A percentile compares a stretch with the other conserved stretches of the same genome.
These are phyloP conservation scores for Myriosclerotinia curreyana DNA, from an alignment of 2,329 filamentous ascomycete genomes.

Conservation along the genomic window DNA sequence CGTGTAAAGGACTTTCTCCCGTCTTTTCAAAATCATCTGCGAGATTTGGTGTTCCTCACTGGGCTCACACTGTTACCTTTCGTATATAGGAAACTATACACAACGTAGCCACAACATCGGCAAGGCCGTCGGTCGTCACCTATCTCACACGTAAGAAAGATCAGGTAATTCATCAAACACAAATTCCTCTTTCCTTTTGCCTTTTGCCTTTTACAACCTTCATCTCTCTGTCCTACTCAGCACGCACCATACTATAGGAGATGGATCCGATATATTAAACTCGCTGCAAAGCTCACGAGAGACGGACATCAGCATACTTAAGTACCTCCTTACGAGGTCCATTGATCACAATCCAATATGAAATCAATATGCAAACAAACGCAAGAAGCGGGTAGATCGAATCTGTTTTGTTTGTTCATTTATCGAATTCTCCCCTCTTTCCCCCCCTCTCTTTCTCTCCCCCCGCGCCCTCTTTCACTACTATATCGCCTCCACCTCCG, in stretches of 20 bases:
- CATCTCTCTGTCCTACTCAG: neutral
- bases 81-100: constrained; percentile 11
- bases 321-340: constrained; percentile 1
- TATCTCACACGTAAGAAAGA: constrained; percentile 11
- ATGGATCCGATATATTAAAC: constrained; percentile 19
- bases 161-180: constrained; percentile 11
- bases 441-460: neutral
- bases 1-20: constrained; percentile 3
- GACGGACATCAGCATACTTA: constrained; percentile 19
- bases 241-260: constrained; percentile 11
- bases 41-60: constrained; percentile 19
- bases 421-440: neutral
- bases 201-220: neutral
- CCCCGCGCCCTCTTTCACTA: too few species aligned
- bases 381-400: constrained; percentile 1
- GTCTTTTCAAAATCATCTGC: constrained; percentile 6
- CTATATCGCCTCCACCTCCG: neutral
- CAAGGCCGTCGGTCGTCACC: constrained; percentile 17
- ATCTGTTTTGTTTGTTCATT: neutral
- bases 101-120: constrained; percentile 21
- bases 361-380: constrained; percentile 14
- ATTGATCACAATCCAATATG: constrained; percentile 11
- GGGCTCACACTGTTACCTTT: constrained; percentile 18
- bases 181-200: neutral
- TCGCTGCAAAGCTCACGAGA: constrained; percentile 20